Percentiles rank a stretch among this genome's conserved stretches.
These are phyloP conservation scores for Xylariomycetidae sp. DNA, from an alignment of 2,329 filamentous ascomycete genomes.

Conservation along the genomic window DNA sequence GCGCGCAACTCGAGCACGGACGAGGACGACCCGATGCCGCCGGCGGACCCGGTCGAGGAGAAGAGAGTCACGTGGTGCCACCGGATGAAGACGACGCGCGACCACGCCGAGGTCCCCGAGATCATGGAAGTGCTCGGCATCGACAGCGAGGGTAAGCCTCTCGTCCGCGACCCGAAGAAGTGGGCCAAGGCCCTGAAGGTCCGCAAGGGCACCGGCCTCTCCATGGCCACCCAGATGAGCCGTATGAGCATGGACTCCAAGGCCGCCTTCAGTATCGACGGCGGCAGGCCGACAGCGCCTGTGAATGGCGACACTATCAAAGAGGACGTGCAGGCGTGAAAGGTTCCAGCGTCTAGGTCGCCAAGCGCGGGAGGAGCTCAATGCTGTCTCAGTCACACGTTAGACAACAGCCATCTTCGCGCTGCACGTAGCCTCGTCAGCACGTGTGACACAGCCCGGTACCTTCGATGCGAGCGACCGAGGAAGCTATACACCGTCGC, in stretches of 20 bases:
- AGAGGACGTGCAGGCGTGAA: too few species aligned
- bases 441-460: too few species aligned
- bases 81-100: constrained; percentile 71
- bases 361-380: too few species aligned
- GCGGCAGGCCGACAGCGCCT: too few species aligned
- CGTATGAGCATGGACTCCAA: constrained; percentile 31
- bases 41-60: constrained; percentile 29
- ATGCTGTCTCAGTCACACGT: too few species aligned
- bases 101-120: constrained; percentile 67
- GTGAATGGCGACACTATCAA: too few species aligned
- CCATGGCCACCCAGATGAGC: constrained; percentile 44
- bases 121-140: constrained; percentile 58
- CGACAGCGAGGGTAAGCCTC: constrained; percentile 30
- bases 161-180: constrained; percentile 34
- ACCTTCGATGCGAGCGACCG: too few species aligned
- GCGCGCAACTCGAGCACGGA: neutral
- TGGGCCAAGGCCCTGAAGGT: constrained; percentile 40
- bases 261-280: too few species aligned
- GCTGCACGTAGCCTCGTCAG: too few species aligned
- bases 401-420: too few species aligned
- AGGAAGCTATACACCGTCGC: too few species aligned
- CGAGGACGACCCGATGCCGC: constrained; percentile 6
- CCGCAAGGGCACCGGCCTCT: constrained; percentile 49
- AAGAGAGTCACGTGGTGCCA: constrained; percentile 73
- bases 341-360: too few species aligned